A percentile compares a stretch with the other conserved stretches of the same genome.
Conservation (phyloP, 2,329 filamentous ascomycete genomes). For the Periconia sp. region DNA sequence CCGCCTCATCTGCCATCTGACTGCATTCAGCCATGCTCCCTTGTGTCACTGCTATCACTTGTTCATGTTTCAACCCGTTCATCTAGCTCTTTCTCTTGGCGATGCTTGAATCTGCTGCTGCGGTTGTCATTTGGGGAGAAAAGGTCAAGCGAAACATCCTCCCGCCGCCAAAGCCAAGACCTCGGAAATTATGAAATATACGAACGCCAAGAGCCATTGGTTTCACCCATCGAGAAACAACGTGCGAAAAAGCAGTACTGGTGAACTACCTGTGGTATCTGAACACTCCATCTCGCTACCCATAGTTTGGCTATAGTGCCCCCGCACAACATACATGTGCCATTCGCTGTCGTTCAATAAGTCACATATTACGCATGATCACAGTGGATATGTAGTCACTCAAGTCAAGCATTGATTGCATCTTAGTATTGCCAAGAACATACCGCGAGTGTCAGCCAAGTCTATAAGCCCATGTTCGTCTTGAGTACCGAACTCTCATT, state of each 20-base stretch:
- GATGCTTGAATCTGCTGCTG: background rate
- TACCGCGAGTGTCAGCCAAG: background rate
- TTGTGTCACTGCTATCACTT: background rate
- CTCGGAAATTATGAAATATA: background rate
- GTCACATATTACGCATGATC: background rate
- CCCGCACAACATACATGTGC: background rate
- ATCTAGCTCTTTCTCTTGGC: background rate
- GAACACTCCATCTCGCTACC: background rate
- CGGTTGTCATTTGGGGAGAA: background rate
- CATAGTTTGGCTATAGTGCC: background rate
- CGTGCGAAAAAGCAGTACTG: background rate
- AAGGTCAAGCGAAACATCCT: background rate
- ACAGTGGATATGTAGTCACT: background rate
- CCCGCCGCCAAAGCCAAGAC: background rate
- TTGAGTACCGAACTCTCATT: background rate
- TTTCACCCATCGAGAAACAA: background rate
- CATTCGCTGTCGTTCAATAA: background rate
- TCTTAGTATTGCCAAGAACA: background rate
- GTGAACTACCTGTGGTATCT: background rate
- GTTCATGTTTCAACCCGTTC: background rate
- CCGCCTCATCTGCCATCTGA: background rate
- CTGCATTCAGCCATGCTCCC: background rate
- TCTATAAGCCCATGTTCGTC: background rate
- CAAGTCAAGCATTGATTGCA: too few species aligned
- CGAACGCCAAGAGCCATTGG: background rate